phyloP scores from a whole-genome alignment of 192 early-diverging fungal species.

The Entomortierella parvispora region DNA sequence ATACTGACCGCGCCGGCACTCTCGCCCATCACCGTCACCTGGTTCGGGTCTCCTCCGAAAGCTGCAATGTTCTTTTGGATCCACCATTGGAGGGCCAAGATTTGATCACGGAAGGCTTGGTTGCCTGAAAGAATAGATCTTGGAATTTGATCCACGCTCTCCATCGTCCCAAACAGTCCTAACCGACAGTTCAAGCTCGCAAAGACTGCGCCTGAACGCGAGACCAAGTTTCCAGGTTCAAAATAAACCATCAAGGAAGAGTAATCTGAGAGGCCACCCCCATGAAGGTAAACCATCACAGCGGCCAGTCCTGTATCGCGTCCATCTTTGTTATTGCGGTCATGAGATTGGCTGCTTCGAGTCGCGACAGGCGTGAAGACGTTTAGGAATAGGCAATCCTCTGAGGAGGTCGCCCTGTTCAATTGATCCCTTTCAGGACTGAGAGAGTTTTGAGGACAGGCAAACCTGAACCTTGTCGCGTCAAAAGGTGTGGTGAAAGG shows the following conservation, averaged over 20 bases:
- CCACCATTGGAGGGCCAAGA: constrained; percentile 63
- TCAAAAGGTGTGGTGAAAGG: too few relatives aligned
- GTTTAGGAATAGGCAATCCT: constrained; percentile 15
- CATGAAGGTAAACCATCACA: constrained; percentile 1
- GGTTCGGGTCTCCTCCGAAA: constrained; percentile 66
- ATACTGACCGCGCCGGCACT: background rate
- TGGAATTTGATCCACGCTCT: too few relatives aligned
- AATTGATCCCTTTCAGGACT: background rate
- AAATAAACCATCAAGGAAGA: background rate
- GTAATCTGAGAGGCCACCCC: background rate
- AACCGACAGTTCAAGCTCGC: background rate
- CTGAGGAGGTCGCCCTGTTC: too few relatives aligned
- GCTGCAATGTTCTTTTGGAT: constrained; percentile 62
- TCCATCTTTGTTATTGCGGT: too few relatives aligned
- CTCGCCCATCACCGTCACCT: constrained; percentile 64
- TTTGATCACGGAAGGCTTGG: background rate
- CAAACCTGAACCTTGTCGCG: too few relatives aligned
- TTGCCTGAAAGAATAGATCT: too few relatives aligned
- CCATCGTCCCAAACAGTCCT: too few relatives aligned
- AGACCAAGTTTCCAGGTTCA: background rate
- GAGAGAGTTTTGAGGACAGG: background rate
- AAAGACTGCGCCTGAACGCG: background rate
- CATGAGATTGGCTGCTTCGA: too few relatives aligned
- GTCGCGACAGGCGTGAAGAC: constrained; percentile 9
- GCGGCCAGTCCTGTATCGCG: too few relatives aligned